Percentiles rank a stretch among this genome's conserved stretches.
These are phyloP conservation scores for Penicillium arizonense DNA, from an alignment of 495 filamentous ascomycete genomes.

Conservation along the genomic window DNA sequence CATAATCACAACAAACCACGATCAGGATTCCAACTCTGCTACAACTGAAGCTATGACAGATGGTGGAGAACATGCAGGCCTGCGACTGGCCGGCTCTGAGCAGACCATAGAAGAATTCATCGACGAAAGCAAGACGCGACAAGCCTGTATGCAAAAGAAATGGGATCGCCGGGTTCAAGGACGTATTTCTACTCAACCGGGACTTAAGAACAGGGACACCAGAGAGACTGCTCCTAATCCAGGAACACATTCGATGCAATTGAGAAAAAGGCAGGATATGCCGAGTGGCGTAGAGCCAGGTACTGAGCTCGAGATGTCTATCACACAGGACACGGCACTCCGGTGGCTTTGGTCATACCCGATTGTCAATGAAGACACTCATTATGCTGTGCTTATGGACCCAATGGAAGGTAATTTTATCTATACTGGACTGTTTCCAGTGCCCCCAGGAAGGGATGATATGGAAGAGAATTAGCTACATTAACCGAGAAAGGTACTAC, in stretches of 20 bases:
- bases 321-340: slow-evolving; percentile 29
- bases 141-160: slow-evolving; percentile 35
- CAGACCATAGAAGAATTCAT: slow-evolving; percentile 34
- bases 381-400: slow-evolving; percentile 54
- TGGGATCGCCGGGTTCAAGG: slow-evolving; percentile 32
- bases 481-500: not conserved
- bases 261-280: not conserved
- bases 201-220: not conserved
- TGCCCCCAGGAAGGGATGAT: not conserved
- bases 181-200: slow-evolving; percentile 6
- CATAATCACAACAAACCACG: slow-evolving; percentile 57
- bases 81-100: slow-evolving; percentile 12
- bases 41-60: slow-evolving; percentile 8
- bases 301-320: slow-evolving; percentile 16
- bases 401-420: slow-evolving; percentile 39
- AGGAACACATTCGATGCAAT: not conserved
- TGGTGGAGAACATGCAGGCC: slow-evolving; percentile 17
- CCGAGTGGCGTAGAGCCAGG: not conserved
- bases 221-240: not conserved
- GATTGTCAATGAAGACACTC: slow-evolving; percentile 50
- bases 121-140: slow-evolving; percentile 40
- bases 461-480: not conserved
- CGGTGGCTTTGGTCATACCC: slow-evolving; percentile 49
- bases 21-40: slow-evolving; percentile 23
- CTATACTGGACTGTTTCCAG: slow-evolving; percentile 40